These are phyloP conservation scores for Cardamine chenopodiifolia DNA, from an alignment of 345 rosid species.

Conservation along the genomic window DNA sequence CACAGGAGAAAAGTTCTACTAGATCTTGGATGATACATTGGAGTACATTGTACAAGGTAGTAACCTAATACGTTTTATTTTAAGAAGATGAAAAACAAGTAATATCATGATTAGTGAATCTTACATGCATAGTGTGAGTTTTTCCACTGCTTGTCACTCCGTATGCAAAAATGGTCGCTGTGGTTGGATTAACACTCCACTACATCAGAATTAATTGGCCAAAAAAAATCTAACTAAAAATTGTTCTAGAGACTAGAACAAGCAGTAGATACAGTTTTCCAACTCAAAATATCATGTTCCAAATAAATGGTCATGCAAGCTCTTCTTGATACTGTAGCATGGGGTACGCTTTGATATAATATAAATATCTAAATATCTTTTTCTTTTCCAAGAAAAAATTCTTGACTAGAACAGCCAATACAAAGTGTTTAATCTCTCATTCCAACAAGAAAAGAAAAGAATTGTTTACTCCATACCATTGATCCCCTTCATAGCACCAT, in stretches of 20 bases:
- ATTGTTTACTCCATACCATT: constrained; percentile 56
- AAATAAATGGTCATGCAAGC: constrained; percentile 12
- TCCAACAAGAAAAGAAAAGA: neutral
- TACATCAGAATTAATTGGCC: constrained; percentile 8
- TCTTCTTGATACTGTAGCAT: constrained; percentile 7
- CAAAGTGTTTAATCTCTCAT: neutral
- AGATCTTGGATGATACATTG: constrained; percentile 9
- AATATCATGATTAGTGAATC: constrained; percentile 37
- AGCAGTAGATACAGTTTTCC: neutral
- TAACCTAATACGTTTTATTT: neutral
- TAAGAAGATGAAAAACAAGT: constrained; percentile 1
- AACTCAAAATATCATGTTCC: constrained; percentile 22
- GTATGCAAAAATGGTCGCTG: constrained; percentile 97
- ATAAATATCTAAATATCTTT: neutral
- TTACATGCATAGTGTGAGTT: constrained; percentile 99
- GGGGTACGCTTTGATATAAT: neutral
- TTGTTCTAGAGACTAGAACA: constrained; percentile 10
- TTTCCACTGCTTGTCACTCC: constrained; percentile 99
- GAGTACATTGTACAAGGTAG: neutral
- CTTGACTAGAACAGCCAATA: constrained; percentile 14
- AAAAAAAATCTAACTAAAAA: constrained; percentile 4
- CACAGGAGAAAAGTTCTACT: neutral
- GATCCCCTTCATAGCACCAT: constrained; percentile 93
- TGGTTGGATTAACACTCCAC: constrained; percentile 36
- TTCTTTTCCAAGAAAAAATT: neutral